Percentiles rank a stretch among this genome's conserved stretches.
Conservation (phyloP, 2,329 filamentous ascomycete species). For the Exophiala aquamarina region DNA sequence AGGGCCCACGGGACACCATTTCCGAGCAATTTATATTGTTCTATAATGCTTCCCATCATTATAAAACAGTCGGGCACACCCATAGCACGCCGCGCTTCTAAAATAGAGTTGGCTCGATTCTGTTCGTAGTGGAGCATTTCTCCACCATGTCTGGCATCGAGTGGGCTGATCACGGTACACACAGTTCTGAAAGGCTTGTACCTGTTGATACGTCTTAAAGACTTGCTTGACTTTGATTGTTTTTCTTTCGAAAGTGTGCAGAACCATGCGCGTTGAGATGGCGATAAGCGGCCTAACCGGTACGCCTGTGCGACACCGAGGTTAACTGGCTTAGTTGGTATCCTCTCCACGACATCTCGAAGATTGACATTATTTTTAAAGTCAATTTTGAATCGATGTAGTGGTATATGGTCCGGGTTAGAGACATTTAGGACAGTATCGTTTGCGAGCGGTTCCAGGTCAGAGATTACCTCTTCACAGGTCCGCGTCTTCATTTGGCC, state of each 20-base stretch:
- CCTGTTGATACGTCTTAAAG: constrained; percentile 36
- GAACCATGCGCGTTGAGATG: constrained; percentile 34
- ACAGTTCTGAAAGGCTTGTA: constrained; percentile 62
- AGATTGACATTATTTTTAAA: constrained; percentile 24
- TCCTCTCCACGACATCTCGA: constrained; percentile 52
- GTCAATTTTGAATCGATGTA: constrained; percentile 41
- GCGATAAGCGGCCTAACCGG: constrained; percentile 8
- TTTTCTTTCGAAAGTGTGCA: constrained; percentile 27
- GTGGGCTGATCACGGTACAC: constrained; percentile 52
- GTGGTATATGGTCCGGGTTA: constrained; percentile 67
- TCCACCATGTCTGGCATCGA: constrained; percentile 55
- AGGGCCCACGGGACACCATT: constrained; percentile 74
- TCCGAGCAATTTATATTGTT: constrained; percentile 68
- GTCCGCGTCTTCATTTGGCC: constrained; percentile 42
- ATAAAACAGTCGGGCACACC: constrained; percentile 70
- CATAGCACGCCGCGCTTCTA: constrained; percentile 69
- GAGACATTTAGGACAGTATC: constrained; percentile 60
- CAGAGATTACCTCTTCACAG: constrained; percentile 54
- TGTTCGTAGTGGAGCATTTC: constrained; percentile 64
- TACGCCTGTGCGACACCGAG: constrained; percentile 23
- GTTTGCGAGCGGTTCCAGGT: constrained; percentile 65
- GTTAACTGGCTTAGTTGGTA: constrained; percentile 55
- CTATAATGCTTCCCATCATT: constrained; percentile 55
- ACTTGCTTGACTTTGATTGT: constrained; percentile 24
- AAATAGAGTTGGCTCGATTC: constrained; percentile 59